Evolutionary conservation across 2,329 filamentous ascomycete genomes (phyloP).

Genomic region (Ophiosphaerella narmari): DNA sequence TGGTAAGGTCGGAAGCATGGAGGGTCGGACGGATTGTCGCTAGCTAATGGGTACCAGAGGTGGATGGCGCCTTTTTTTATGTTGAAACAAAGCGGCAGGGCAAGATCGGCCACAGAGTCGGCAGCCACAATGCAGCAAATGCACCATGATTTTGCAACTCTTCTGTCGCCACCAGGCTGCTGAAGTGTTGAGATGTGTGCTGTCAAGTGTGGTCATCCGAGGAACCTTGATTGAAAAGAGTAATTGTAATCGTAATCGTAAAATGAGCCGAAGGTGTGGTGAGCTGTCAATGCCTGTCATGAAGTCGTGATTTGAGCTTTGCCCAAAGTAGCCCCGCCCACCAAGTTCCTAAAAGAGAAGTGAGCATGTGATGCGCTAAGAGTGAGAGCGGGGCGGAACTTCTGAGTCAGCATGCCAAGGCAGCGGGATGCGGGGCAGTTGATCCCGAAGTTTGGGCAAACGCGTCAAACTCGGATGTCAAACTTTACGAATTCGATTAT

Average conservation of each 20-base stretch:
- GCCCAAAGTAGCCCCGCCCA: neutral
- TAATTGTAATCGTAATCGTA: no score
- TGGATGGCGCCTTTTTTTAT: neutral
- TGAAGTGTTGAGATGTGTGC: neutral
- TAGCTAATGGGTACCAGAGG: conserved; percentile 7
- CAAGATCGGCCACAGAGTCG: no score
- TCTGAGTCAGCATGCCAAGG: conserved; percentile 19
- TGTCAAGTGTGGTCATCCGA: neutral
- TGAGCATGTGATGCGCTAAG: conserved; percentile 2
- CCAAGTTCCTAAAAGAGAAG: neutral
- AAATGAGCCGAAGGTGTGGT: no score
- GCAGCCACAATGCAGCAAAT: neutral
- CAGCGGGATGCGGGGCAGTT: neutral
- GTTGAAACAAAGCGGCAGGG: no score
- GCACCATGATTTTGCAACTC: no score
- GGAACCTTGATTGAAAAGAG: no score
- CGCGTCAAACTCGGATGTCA: conserved; percentile 23
- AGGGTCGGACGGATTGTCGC: conserved; percentile 1
- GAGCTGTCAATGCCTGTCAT: neutral
- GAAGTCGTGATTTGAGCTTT: neutral
- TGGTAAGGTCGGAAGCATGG: conserved; percentile 3
- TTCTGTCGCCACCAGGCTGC: no score
- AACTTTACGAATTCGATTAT: conserved; percentile 9
- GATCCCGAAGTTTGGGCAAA: conserved; percentile 14
- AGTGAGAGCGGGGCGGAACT: conserved; percentile 8